These are phyloP conservation scores for Termitomyces titanicus DNA, from an alignment of 768 basidiomycete genomes.

Conservation along the genomic window DNA sequence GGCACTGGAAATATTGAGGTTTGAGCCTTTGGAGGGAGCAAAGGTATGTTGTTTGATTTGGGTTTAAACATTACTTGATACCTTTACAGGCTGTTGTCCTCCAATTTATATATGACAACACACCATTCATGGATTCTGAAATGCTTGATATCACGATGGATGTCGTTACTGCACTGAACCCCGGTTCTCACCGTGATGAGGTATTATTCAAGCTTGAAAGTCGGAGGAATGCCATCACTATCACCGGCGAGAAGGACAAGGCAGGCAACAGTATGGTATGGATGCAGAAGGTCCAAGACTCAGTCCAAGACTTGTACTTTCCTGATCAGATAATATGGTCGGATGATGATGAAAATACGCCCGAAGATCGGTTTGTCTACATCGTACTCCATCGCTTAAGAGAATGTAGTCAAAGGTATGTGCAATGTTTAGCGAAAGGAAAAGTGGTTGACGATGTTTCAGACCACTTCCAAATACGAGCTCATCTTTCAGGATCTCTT, in stretches of 20 bases:
- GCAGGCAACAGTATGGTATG: constrained; percentile 18
- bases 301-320: constrained; percentile 37
- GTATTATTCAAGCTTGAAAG: constrained; percentile 14
- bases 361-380: constrained; percentile 37
- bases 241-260: background rate
- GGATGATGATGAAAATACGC: constrained; percentile 44
- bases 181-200: constrained; percentile 15
- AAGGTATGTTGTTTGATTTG: constrained; percentile 17
- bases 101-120: constrained; percentile 23
- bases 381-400: constrained; percentile 46
- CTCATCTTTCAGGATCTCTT: constrained; percentile 24
- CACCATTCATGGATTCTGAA: constrained; percentile 20
- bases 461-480: constrained; percentile 36
- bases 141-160: constrained; percentile 18
- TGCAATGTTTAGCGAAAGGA: background rate
- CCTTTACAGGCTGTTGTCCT: constrained; percentile 23
- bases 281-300: constrained; percentile 28
- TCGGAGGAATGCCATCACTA: background rate
- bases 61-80: background rate
- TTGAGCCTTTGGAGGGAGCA: constrained; percentile 32
- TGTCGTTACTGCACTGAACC: constrained; percentile 13
- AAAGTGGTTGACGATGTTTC: background rate
- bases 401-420: constrained; percentile 39
- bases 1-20: constrained; percentile 35
- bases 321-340: constrained; percentile 51